Conservation (phyloP, 2,329 filamentous ascomycete species). For the Fusarium transvaalense region DNA sequence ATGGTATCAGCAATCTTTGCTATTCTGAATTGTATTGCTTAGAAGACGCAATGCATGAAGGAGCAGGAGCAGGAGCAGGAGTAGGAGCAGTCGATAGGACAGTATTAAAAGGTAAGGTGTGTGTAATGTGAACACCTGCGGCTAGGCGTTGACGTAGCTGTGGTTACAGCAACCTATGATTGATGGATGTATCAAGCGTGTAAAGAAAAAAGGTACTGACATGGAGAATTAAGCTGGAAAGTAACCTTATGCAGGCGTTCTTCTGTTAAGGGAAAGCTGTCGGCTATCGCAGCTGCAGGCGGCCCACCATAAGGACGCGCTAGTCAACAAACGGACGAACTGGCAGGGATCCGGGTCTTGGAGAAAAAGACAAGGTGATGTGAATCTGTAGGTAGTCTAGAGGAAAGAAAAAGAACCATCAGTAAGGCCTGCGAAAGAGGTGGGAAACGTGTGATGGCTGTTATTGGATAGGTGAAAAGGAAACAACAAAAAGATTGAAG, state of each 20-base stretch:
- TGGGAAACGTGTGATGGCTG: background rate
- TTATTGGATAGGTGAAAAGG: conserved; percentile 10
- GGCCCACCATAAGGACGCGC: conserved; percentile 44
- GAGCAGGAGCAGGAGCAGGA: conserved; percentile 1
- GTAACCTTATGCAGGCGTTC: conserved; percentile 37
- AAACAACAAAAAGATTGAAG: background rate
- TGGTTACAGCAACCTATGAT: conserved; percentile 30
- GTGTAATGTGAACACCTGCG: conserved; percentile 21
- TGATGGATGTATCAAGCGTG: conserved; percentile 26
- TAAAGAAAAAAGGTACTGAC: conserved; percentile 45
- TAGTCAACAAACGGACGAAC: conserved; percentile 39
- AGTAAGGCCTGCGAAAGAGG: conserved; percentile 38
- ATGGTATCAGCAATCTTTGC: conserved; percentile 50
- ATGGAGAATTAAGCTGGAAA: conserved; percentile 31
- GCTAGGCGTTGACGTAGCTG: conserved; percentile 41
- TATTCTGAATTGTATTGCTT: conserved; percentile 34
- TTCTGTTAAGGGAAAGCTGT: conserved; percentile 37
- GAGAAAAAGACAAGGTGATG: conserved; percentile 27
- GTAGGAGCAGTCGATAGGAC: conserved; percentile 21
- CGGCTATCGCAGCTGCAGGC: conserved; percentile 42
- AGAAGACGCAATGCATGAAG: conserved; percentile 12
- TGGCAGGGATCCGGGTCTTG: conserved; percentile 41
- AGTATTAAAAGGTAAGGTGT: background rate
- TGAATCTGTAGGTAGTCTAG: conserved; percentile 45
- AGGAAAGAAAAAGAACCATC: conserved; percentile 40